phyloP scores from a whole-genome alignment of 495 filamentous ascomycete genomes.

The Oidiodendron maius region DNA sequence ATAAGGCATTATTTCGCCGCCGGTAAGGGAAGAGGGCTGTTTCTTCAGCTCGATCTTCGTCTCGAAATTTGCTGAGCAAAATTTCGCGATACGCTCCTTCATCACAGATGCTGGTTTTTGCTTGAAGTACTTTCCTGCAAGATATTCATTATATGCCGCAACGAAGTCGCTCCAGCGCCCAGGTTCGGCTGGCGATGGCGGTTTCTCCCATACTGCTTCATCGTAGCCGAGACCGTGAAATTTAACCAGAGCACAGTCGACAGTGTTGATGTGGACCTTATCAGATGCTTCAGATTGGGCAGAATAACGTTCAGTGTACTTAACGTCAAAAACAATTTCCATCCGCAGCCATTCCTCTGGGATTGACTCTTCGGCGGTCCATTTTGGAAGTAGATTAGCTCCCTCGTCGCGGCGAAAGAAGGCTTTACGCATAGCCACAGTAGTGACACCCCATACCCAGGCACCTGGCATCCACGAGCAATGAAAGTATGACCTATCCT shows the following conservation, averaged over 20 bases:
- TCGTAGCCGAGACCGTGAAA: constrained; percentile 95
- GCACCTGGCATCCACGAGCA: constrained; percentile 79
- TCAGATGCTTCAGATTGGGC: constrained; percentile 57
- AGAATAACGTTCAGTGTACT: constrained; percentile 44
- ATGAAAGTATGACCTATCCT: constrained; percentile 68
- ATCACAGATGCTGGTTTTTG: constrained; percentile 47
- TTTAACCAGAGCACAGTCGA: constrained; percentile 72
- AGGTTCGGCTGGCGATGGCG: constrained; percentile 53
- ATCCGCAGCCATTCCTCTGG: constrained; percentile 76
- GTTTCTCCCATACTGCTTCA: constrained; percentile 82
- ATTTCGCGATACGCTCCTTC: constrained; percentile 53
- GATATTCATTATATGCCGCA: constrained; percentile 76
- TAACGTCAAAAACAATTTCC: constrained; percentile 82
- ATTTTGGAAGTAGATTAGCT: constrained; percentile 52
- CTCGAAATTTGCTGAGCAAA: constrained; percentile 59
- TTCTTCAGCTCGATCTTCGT: constrained; percentile 55
- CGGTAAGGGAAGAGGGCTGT: constrained; percentile 68
- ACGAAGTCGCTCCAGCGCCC: constrained; percentile 78
- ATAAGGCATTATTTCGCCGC: constrained; percentile 80
- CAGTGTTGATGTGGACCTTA: constrained; percentile 58
- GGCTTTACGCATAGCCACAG: constrained; percentile 55
- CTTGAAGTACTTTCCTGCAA: constrained; percentile 64
- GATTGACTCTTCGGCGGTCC: constrained; percentile 72
- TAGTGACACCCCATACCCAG: constrained; percentile 80
- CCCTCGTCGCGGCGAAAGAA: constrained; percentile 66